Evolutionary conservation across 768 basidiomycete genomes (phyloP).

Genomic region (Hysterangium stoloniferum): DNA sequence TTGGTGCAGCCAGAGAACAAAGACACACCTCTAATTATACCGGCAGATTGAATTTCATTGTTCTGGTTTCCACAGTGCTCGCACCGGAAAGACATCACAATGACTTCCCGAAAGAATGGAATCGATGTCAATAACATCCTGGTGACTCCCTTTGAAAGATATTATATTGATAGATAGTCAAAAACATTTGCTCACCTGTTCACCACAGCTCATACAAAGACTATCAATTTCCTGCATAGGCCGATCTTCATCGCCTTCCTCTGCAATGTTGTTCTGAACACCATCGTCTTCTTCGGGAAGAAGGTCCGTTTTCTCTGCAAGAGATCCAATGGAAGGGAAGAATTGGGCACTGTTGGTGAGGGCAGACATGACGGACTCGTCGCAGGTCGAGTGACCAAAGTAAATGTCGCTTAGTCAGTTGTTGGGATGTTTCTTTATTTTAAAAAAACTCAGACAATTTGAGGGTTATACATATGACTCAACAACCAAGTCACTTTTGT

Average conservation of each 20-base stretch:
- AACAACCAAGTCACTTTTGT: no score
- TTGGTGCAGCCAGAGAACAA: neutral
- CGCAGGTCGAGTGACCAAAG: no score
- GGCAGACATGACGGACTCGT: neutral
- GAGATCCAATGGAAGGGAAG: conserved; percentile 52
- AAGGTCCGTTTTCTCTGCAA: conserved; percentile 43
- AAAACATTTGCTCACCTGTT: conserved; percentile 55
- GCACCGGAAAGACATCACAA: conserved; percentile 95
- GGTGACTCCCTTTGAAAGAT: conserved; percentile 66
- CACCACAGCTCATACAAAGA: conserved; percentile 87
- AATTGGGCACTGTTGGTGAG: conserved; percentile 22
- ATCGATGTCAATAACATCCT: conserved; percentile 87
- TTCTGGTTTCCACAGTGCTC: conserved; percentile 85
- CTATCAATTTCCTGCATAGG: conserved; percentile 82
- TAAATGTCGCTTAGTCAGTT: no score
- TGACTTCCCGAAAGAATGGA: conserved; percentile 90
- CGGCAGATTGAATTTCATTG: conserved; percentile 92
- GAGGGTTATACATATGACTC: no score
- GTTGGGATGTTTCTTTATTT: no score
- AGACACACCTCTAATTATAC: conserved; percentile 68
- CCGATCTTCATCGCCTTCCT: conserved; percentile 45
- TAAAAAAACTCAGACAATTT: no score
- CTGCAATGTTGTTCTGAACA: conserved; percentile 15
- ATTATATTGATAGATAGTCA: neutral
- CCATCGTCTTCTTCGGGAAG: conserved; percentile 23